These are phyloP conservation scores for Solanum neorickii DNA, from an alignment of 257 asterid species.

Conservation along the genomic window DNA sequence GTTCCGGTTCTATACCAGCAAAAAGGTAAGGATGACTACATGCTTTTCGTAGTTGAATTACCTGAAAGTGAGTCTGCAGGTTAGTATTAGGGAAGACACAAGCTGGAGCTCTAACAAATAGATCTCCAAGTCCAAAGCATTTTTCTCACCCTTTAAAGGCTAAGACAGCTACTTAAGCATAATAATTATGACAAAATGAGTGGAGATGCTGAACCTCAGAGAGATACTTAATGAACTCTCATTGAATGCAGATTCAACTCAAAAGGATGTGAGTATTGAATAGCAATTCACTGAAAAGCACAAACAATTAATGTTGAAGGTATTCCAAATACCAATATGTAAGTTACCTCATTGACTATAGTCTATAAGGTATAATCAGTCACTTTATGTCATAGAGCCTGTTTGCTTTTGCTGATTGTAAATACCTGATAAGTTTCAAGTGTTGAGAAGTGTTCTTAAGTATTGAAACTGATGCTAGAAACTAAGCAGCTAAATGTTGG, in stretches of 20 bases:
- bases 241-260: background rate
- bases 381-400: background rate
- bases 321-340: background rate
- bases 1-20: constrained; percentile 97
- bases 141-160: background rate
- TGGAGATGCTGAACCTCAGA: background rate
- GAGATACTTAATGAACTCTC: background rate
- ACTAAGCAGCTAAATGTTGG: background rate
- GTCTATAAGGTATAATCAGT: background rate
- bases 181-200: background rate
- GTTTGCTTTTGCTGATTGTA: background rate
- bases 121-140: background rate
- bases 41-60: constrained; percentile 89
- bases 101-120: background rate
- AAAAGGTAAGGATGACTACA: constrained; percentile 98
- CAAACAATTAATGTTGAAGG: background rate
- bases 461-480: background rate
- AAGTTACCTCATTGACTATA: background rate
- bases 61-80: constrained; percentile 38
- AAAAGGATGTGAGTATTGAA: background rate
- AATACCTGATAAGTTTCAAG: background rate
- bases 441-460: background rate
- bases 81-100: background rate
- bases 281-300: background rate
- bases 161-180: constrained; percentile 6